Conservation (phyloP, 1,284 basidiomycete genomes). For the Neolentinus lepideus region DNA sequence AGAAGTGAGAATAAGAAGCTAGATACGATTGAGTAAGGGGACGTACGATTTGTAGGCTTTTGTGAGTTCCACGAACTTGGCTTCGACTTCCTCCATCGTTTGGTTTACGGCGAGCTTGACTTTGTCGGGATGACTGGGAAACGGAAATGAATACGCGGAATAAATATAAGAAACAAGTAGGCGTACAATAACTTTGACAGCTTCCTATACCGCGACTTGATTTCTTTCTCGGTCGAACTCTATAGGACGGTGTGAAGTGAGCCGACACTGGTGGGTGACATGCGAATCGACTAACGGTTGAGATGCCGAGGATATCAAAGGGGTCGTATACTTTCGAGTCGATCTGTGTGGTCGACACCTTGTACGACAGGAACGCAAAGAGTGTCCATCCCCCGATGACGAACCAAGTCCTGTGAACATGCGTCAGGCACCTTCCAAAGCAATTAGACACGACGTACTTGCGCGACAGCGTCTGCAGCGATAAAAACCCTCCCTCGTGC, state of each 20-base stretch:
- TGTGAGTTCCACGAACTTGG: constrained; percentile 89
- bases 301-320: constrained; percentile 89
- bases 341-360: constrained; percentile 49
- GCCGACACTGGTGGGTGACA: not conserved
- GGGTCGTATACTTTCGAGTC: constrained; percentile 86
- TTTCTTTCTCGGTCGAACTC: constrained; percentile 80
- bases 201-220: constrained; percentile 95
- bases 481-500: constrained; percentile 34
- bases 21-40: not conserved
- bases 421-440: not conserved
- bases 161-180: not conserved
- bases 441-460: constrained; percentile 17
- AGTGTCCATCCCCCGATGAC: constrained; percentile 72
- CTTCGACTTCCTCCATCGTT: constrained; percentile 85
- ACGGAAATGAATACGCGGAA: constrained; percentile 4
- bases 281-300: constrained; percentile 35
- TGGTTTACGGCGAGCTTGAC: constrained; percentile 79
- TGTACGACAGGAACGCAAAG: constrained; percentile 65
- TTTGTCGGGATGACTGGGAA: constrained; percentile 91
- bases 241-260: constrained; percentile 16
- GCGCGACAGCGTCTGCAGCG: constrained; percentile 18
- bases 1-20: not conserved
- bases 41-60: constrained; percentile 96
- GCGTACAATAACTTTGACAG: constrained; percentile 85
- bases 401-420: constrained; percentile 38